A percentile compares a stretch with the other conserved stretches of the same genome.
Conservation (phyloP, 2,329 filamentous ascomycete species). For the Xylariaceae sp. region DNA sequence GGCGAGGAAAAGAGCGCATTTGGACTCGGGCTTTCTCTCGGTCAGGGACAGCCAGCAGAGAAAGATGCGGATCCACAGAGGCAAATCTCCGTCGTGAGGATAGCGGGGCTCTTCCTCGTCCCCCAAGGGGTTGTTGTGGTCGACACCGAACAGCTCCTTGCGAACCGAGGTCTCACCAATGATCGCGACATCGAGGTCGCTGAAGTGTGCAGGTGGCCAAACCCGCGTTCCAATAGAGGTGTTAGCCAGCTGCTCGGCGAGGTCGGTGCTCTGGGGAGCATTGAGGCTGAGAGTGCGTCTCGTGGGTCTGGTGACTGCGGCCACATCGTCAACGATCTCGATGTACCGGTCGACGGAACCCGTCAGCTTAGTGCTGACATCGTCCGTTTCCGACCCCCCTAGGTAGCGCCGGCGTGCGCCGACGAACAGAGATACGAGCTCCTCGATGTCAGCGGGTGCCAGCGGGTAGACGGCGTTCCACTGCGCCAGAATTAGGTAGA, state of each 20-base stretch:
- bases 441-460: slow-evolving; percentile 1
- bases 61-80: slow-evolving; percentile 10
- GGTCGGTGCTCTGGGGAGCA: background rate
- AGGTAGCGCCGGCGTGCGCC: slow-evolving; percentile 15
- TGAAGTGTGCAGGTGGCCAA: slow-evolving; percentile 22
- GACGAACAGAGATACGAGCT: slow-evolving; percentile 14
- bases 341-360: slow-evolving; percentile 12
- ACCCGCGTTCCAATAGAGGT: background rate
- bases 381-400: background rate
- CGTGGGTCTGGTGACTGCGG: background rate
- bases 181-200: slow-evolving; percentile 16
- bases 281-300: background rate
- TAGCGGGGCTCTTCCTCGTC: slow-evolving; percentile 2
- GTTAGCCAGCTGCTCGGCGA: background rate
- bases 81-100: slow-evolving; percentile 15
- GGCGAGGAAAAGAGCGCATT: slow-evolving; percentile 12
- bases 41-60: slow-evolving; percentile 20
- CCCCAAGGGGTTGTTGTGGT: background rate
- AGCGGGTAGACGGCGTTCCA: slow-evolving; percentile 17
- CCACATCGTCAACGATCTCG: slow-evolving; percentile 4
- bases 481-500: slow-evolving; percentile 18
- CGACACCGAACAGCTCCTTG: slow-evolving; percentile 20
- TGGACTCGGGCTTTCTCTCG: background rate
- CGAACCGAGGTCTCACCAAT: slow-evolving; percentile 10
- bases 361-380: background rate